Base-by-base conservation (phyloP, 2,329 filamentous ascomycete genomes). In the Thelonectria rubi region DNA sequence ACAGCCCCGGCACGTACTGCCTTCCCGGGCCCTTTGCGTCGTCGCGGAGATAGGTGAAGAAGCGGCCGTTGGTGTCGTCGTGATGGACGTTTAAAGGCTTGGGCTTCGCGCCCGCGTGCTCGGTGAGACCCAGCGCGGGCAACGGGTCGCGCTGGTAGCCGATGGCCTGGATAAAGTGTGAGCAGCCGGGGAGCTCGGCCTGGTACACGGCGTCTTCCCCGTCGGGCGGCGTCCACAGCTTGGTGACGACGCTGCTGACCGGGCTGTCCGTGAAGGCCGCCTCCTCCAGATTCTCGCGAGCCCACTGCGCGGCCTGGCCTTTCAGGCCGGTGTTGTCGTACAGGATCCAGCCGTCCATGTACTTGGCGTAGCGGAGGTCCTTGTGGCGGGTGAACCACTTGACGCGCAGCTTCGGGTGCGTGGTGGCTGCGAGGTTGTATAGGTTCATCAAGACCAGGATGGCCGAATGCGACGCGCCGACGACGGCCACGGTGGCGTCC, bases 281-380 rank as follows among this genome's bases (percentile, higher is more conserved):
- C 39, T 83, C 82, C 65, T 89, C 87, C 0, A 90, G 79, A 59
- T 88, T 84, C 21, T 82, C 75, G 43, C 80, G 81, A 1, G 87
- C 87, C 78, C 86, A 90, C 5, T 80, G 77, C 0, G 87, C 87
- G 0, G 85, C 86, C 39, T 81, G 77, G 18, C 87, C 87, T 73
- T 90, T 89, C 26, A 90, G 78, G 3, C 87, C 87, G 0, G 87
- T 89, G 73, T 89, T 90, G 70, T 90, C 87, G 55, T 84, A 81
- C 24, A 87, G 74, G 61, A 89, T 88, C 86, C 87, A 89, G 59
- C 84, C 85, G 63, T 87, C 86, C 75, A 80, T 85, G 71, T 83
- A 85, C 68, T 86, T 82, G 15, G 87, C 87, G 64, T 89, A 90
- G 21, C 84, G 83, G 10, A 89, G 79, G 1, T 80, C 74, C 7